Base-by-base conservation (phyloP, 192 early-diverging fungal species). In the Pilobolus umbonatus region DNA sequence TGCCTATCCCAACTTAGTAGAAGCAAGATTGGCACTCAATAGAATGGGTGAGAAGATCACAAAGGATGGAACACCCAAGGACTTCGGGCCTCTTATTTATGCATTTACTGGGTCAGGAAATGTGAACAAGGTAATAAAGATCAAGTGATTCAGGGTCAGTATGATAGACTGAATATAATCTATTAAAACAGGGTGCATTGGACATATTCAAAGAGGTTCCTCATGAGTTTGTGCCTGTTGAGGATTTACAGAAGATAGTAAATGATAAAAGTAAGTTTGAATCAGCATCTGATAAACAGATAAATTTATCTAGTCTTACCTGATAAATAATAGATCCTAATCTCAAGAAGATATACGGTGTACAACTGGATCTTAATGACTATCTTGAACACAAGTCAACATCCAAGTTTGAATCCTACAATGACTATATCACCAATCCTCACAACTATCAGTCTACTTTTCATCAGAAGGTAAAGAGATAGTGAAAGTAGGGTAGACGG, bases 21-120 rank as follows among this genome's bases (percentile, higher is more conserved):
- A 73, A 39, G 88, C 88, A 22, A 75, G 75, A 47, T 61, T 72
- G 7, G 74, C 86, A 51, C 71, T 90, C 12, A 64, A 75, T 45
- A 65, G 71, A 17, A 74, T 93, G 32, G 93, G 89, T 3, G 81
- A 91, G 62, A 79, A 86, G 29, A 96, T 98, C 57, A 65, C 75
- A 68, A 85, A 88, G 57, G 87, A 98, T 56, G 93, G 95, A 2
- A 79, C 95, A 0, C 94, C 96, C 15, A 79, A 84, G 36, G 77
- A 81, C 36, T 89, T 98, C 64, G 88, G 90, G 11, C 96, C 96
- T 4, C 78, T 97, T 81, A 74, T 86, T 22, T 95, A 96, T 60
- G 86, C 86, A 0, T 92, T 98, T 58, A 94, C 92, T 3, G 96
- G 96, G 15, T 69, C 83, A 25, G 96, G 96, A 7, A 90, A 97